Conservation (phyloP, 352 stramenopile species). For the Pythium sukuiense region DNA sequence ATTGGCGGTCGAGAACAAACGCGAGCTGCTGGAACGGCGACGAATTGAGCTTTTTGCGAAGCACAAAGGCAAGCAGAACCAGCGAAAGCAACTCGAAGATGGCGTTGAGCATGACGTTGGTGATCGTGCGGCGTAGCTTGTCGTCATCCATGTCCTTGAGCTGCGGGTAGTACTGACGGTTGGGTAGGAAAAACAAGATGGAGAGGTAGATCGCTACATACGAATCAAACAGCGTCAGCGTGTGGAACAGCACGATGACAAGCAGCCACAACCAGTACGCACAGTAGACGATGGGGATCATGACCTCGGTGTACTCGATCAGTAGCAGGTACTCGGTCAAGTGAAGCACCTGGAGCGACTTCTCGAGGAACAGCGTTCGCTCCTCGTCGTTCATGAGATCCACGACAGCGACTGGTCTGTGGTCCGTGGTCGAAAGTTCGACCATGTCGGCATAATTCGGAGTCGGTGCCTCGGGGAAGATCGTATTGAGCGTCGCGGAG, state of each 20-base stretch:
- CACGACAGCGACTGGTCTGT: not conserved
- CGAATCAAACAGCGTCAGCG: not conserved
- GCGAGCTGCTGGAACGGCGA: slow-evolving; percentile 36
- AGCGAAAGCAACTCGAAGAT: slow-evolving; percentile 27
- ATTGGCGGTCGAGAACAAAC: slow-evolving; percentile 43
- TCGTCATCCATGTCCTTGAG: slow-evolving; percentile 21
- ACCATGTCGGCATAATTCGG: too few species aligned
- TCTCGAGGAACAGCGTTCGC: not conserved
- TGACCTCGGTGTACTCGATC: slow-evolving; percentile 22
- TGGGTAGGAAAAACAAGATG: slow-evolving; percentile 35
- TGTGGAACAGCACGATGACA: too few species aligned
- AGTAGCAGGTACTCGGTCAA: slow-evolving; percentile 20
- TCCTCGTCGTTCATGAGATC: not conserved
- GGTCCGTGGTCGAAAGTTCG: too few species aligned
- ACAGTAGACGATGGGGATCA: slow-evolving; percentile 23
- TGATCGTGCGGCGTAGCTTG: slow-evolving; percentile 23
- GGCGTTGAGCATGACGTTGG: slow-evolving; percentile 35
- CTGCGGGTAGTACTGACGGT: slow-evolving; percentile 37
- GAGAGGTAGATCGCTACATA: slow-evolving; percentile 30
- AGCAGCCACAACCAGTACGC: too few species aligned
- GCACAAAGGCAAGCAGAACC: slow-evolving; percentile 21
- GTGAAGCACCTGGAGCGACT: slow-evolving; percentile 11
- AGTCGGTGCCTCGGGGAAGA: too few species aligned
- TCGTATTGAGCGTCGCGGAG: too few species aligned
- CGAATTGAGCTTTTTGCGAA: slow-evolving; percentile 18